Evolutionary conservation across 495 filamentous ascomycete species (phyloP).

Genomic region (Beverwykella pulmonaria): DNA sequence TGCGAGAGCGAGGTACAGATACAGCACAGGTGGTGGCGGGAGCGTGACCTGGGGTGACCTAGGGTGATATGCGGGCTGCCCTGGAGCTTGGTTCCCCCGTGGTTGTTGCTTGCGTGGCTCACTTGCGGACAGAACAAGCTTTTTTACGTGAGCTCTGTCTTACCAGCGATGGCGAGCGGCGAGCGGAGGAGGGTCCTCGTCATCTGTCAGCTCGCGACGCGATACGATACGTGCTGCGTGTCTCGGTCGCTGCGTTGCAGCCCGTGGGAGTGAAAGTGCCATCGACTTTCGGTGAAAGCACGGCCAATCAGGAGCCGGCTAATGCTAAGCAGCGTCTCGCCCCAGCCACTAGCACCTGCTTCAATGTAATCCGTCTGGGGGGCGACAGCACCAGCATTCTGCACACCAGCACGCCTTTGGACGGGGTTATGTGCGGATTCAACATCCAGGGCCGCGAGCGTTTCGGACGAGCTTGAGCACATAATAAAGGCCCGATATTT

Average conservation of each 20-base stretch:
- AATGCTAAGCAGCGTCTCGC: conserved; percentile 3
- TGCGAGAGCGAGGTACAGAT: not conserved
- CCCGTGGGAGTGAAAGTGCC: too few relatives aligned
- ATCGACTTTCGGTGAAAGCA: conserved; percentile 3
- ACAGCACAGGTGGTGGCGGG: not conserved
- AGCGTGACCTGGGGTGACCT: conserved; percentile 25
- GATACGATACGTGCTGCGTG: not conserved
- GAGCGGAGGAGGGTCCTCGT: too few relatives aligned
- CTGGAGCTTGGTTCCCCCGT: not conserved
- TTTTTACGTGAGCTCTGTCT: too few relatives aligned
- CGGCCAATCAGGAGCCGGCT: conserved; percentile 3
- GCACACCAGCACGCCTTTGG: too few relatives aligned
- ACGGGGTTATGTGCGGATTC: too few relatives aligned
- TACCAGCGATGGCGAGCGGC: too few relatives aligned
- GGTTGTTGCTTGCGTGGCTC: not conserved
- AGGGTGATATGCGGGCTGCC: not conserved
- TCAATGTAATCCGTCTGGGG: too few relatives aligned
- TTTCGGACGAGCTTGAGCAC: too few relatives aligned
- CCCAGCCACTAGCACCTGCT: not conserved
- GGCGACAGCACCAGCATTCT: too few relatives aligned
- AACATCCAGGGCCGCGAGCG: too few relatives aligned
- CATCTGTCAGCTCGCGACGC: too few relatives aligned
- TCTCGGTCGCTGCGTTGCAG: not conserved
- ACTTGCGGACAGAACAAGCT: not conserved
- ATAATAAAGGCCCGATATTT: too few relatives aligned